Evolutionary conservation across 768 basidiomycete genomes (phyloP).

Genomic region (Naganishia onofrii): DNA sequence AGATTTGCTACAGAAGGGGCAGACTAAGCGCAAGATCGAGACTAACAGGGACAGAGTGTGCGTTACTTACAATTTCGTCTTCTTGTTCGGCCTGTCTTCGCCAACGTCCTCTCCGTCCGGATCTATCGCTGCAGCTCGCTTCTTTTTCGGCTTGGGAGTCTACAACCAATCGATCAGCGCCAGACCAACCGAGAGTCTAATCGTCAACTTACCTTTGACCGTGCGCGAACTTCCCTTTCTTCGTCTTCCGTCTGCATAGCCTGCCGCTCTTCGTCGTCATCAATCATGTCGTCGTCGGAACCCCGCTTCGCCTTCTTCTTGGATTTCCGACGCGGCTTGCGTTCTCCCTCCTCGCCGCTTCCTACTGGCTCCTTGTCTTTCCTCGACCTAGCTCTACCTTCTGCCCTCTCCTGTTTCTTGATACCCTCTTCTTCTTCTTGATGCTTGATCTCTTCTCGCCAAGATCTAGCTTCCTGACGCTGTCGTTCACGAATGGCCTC

Average conservation of each 20-base stretch:
- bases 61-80: constrained; percentile 30
- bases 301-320: constrained; percentile 36
- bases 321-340: constrained; percentile 33
- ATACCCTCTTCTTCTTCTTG: constrained; percentile 30
- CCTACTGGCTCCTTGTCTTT: constrained; percentile 26
- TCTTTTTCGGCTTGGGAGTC: constrained; percentile 39
- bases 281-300: constrained; percentile 58
- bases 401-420: constrained; percentile 22
- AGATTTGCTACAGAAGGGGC: constrained; percentile 2
- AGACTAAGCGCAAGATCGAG: neutral
- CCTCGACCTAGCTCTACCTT: constrained; percentile 27
- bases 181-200: neutral
- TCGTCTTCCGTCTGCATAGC: constrained; percentile 31
- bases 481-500: constrained; percentile 51
- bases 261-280: constrained; percentile 54
- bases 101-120: constrained; percentile 45
- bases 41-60: neutral
- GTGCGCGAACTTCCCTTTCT: constrained; percentile 15
- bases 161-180: constrained; percentile 24
- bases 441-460: constrained; percentile 65
- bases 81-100: constrained; percentile 28
- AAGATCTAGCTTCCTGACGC: constrained; percentile 52
- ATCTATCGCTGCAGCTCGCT: constrained; percentile 41
- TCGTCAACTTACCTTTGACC: constrained; percentile 29
- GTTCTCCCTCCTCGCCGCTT: constrained; percentile 35